phyloP scores from a whole-genome alignment of 2,329 filamentous ascomycete species.

The Hymenoscyphus infarciens region DNA sequence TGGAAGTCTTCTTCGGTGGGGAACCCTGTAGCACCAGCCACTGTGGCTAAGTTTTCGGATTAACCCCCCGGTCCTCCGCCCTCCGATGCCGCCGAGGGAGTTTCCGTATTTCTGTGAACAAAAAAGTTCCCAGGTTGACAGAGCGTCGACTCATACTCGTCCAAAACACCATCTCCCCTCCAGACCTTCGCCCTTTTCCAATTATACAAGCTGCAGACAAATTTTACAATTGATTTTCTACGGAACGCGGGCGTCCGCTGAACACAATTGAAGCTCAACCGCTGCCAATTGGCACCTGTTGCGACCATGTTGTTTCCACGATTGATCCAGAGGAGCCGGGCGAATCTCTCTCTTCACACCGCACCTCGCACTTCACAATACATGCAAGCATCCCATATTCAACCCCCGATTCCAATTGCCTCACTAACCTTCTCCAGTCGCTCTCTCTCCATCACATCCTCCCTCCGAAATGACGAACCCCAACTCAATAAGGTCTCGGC shows the following conservation, averaged over 20 bases:
- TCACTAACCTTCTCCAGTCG: conserved; percentile 28
- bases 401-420: conserved; percentile 11
- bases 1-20: background rate
- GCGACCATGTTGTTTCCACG: conserved; percentile 27
- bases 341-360: conserved; percentile 28
- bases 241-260: background rate
- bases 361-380: conserved; percentile 32
- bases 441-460: conserved; percentile 31
- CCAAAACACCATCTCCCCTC: background rate
- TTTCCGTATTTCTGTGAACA: conserved; percentile 5
- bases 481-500: conserved; percentile 80
- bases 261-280: background rate
- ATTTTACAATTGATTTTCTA: background rate
- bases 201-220: background rate
- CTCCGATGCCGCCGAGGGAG: conserved; percentile 7
- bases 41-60: background rate
- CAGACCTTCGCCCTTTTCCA: background rate
- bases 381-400: conserved; percentile 24
- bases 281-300: conserved; percentile 4
- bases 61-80: background rate
- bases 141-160: background rate
- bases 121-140: background rate
- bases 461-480: conserved; percentile 31
- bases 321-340: conserved; percentile 28
- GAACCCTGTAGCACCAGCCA: background rate